Conservation (phyloP, 2,329 filamentous ascomycete species). For the Diaporthe destruens region DNA sequence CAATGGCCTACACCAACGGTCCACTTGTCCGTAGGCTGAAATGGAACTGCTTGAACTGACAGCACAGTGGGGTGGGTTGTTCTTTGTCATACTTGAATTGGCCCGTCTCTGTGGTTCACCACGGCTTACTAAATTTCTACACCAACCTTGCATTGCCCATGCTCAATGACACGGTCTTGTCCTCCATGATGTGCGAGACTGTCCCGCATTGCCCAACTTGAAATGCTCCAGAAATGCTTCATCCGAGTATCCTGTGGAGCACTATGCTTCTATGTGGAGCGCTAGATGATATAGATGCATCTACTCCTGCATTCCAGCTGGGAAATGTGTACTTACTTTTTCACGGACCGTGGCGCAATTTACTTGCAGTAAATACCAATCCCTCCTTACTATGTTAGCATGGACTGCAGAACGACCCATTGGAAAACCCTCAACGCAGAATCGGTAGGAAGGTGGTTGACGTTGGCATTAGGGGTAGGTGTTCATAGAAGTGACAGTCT, state of each 20-base stretch:
- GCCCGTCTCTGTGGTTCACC: not conserved
- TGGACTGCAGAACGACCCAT: not conserved
- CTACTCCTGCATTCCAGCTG: not conserved
- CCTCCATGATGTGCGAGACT: too few species aligned
- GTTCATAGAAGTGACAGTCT: not conserved
- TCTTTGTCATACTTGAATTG: not conserved
- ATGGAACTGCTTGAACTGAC: not conserved
- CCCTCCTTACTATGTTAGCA: not conserved
- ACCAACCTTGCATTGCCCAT: not conserved
- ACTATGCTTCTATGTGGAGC: not conserved
- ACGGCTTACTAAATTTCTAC: not conserved
- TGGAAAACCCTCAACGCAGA: not conserved
- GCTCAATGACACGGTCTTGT: not conserved
- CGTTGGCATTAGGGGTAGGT: too few species aligned
- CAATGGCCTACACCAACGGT: too few species aligned
- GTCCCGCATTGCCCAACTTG: not conserved
- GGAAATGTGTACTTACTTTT: too few species aligned
- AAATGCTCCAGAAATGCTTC: not conserved
- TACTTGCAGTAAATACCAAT: not conserved
- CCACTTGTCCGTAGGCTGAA: not conserved
- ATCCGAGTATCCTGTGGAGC: not conserved
- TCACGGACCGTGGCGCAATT: not conserved
- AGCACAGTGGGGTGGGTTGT: not conserved
- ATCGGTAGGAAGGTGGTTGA: not conserved
- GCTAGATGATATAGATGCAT: not conserved